Percentiles rank a stretch among this genome's conserved stretches.
Conservation (phyloP, 139 green algal species). For the Trebouxia sp. region DNA sequence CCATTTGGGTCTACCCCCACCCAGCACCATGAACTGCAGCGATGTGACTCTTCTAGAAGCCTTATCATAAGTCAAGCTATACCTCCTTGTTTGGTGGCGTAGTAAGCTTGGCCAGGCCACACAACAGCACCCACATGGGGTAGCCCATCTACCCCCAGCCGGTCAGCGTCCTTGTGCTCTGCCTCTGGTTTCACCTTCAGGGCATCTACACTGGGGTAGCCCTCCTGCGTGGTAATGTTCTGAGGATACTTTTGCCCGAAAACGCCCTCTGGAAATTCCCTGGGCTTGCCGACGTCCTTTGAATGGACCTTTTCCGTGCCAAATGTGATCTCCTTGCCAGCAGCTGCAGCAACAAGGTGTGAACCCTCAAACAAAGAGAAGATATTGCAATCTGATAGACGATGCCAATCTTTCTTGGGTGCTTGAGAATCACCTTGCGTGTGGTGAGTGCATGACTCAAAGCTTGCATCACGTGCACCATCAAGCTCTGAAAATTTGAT, state of each 20-base stretch:
- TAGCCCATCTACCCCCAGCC: slow-evolving; percentile 74
- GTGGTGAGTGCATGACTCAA: no score
- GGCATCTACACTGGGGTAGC: slow-evolving; percentile 27
- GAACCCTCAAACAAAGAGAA: no score
- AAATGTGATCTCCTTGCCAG: slow-evolving; percentile 16
- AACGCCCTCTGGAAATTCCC: slow-evolving; percentile 40
- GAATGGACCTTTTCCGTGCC: background rate
- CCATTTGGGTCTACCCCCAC: no score
- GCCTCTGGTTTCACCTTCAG: slow-evolving; percentile 41
- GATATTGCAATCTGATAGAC: no score
- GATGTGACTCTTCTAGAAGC: no score
- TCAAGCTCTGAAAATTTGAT: no score
- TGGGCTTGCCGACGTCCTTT: slow-evolving; percentile 9
- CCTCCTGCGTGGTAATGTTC: slow-evolving; percentile 45
- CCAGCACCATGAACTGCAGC: no score
- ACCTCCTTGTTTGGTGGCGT: slow-evolving; percentile 54
- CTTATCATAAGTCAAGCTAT: background rate
- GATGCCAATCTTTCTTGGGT: no score
- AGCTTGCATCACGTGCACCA: no score
- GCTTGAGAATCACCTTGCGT: no score
- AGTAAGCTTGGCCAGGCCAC: slow-evolving; percentile 75
- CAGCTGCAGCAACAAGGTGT: background rate
- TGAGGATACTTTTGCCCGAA: slow-evolving; percentile 80
- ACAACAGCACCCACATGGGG: slow-evolving; percentile 76
- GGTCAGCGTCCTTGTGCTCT: slow-evolving; percentile 57